These are phyloP conservation scores for Alternaria consortialis DNA, from an alignment of 2,329 filamentous ascomycete genomes.

Conservation along the genomic window DNA sequence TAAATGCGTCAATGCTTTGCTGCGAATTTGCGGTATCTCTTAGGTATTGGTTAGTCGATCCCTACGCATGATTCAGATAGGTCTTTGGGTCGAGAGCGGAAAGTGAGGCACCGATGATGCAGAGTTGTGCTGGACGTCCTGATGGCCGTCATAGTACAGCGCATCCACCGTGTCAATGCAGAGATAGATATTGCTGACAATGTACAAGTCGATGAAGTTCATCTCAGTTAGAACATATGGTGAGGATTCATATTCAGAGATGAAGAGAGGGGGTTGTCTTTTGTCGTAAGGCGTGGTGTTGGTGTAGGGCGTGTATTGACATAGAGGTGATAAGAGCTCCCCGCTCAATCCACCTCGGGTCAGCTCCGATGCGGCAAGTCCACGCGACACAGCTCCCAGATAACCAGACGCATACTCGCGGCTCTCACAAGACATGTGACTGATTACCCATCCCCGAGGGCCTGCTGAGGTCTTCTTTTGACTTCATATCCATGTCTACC, in stretches of 20 bases:
- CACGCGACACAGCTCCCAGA: slow-evolving; percentile 15
- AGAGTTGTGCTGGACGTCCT: background rate
- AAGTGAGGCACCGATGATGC: background rate
- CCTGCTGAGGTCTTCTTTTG: background rate
- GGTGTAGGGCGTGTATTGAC: background rate
- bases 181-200: background rate
- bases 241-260: background rate
- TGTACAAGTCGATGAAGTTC: background rate
- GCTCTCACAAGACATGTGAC: slow-evolving; percentile 23
- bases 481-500: background rate
- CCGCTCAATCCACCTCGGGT: slow-evolving; percentile 17
- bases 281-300: background rate
- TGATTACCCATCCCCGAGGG: slow-evolving; percentile 17
- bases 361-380: slow-evolving; percentile 15
- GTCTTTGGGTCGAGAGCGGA: background rate
- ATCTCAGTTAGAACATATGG: background rate
- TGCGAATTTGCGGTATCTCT: slow-evolving; percentile 8
- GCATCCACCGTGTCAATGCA: background rate
- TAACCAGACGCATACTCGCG: slow-evolving; percentile 18
- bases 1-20: slow-evolving; percentile 29
- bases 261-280: background rate
- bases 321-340: slow-evolving; percentile 11
- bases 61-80: background rate
- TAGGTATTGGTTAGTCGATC: slow-evolving; percentile 12
- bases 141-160: background rate